Evolutionary conservation across 1,139 yeast genomes (phyloP).

Genomic region (Yamadazyma blattariae): DNA sequence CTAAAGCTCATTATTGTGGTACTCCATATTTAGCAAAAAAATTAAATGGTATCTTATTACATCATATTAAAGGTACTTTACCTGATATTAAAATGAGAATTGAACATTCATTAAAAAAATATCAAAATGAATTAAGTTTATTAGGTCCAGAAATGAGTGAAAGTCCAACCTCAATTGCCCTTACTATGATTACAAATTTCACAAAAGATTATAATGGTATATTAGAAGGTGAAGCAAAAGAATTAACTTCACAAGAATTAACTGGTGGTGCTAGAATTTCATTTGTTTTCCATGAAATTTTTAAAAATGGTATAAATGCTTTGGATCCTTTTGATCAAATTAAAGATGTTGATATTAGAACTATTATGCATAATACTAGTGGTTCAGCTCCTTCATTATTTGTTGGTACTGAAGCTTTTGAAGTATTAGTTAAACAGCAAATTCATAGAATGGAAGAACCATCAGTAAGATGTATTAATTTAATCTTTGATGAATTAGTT

Average conservation of each 20-base stretch:
- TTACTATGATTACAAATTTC: conserved; percentile 88
- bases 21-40: conserved; percentile 95
- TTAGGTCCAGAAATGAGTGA: conserved; percentile 88
- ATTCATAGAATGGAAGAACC: conserved; percentile 95
- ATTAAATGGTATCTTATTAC: conserved; percentile 82
- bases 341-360: conserved; percentile 93
- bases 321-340: conserved; percentile 97
- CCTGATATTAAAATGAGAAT: conserved; percentile 93
- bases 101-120: conserved; percentile 78
- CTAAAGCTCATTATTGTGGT: conserved; percentile 91
- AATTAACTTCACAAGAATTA: conserved; percentile 78
- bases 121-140: conserved; percentile 70
- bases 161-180: conserved; percentile 84
- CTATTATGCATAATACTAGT: conserved; percentile 95
- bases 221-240: conserved; percentile 90
- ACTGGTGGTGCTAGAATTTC: conserved; percentile 98
- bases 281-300: conserved; percentile 95
- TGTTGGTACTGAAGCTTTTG: conserved; percentile 97
- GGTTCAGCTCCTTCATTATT: conserved; percentile 97
- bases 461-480: conserved; percentile 78
- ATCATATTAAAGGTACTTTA: conserved; percentile 89
- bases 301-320: conserved; percentile 87
- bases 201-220: conserved; percentile 90
- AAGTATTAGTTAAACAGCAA: conserved; percentile 93
- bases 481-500: conserved; percentile 91